These are phyloP conservation scores for Centella asiatica DNA, from an alignment of 129 eudicot genomes.

Conservation along the genomic window DNA sequence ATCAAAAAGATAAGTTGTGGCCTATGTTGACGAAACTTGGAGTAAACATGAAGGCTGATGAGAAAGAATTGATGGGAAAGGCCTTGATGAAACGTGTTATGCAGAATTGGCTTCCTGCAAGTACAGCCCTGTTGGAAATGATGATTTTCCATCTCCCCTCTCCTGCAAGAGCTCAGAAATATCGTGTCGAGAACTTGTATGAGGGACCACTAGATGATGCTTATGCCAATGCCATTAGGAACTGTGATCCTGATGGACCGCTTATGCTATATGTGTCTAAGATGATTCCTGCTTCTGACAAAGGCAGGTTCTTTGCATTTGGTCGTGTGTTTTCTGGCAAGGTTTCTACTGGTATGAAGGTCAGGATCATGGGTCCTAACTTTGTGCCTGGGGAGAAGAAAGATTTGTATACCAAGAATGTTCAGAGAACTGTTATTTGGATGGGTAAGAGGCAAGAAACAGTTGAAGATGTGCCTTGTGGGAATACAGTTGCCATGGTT, in stretches of 20 bases:
- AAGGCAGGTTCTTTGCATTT: slow-evolving; percentile 23
- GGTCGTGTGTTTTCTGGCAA: slow-evolving; percentile 35
- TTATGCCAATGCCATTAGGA: slow-evolving; percentile 47
- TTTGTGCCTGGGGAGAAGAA: slow-evolving; percentile 20
- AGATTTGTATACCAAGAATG: slow-evolving; percentile 8
- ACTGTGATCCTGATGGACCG: slow-evolving; percentile 62
- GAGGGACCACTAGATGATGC: slow-evolving; percentile 53
- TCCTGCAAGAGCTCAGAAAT: slow-evolving; percentile 41
- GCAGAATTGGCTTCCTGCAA: slow-evolving; percentile 51
- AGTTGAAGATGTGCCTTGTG: slow-evolving; percentile 39
- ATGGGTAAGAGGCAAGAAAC: slow-evolving; percentile 22
- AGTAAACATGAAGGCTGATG: slow-evolving; percentile 26
- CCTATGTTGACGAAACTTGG: slow-evolving; percentile 38
- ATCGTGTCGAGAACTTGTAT: slow-evolving; percentile 56
- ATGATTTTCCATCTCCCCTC: slow-evolving; percentile 54
- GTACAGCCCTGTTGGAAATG: slow-evolving; percentile 49
- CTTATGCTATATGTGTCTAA: slow-evolving; percentile 54
- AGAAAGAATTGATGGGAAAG: slow-evolving; percentile 38
- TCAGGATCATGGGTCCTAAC: slow-evolving; percentile 35
- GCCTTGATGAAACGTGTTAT: slow-evolving; percentile 41
- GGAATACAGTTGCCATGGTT: slow-evolving; percentile 23
- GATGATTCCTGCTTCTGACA: slow-evolving; percentile 42
- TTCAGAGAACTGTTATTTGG: slow-evolving; percentile 11
- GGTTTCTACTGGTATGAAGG: slow-evolving; percentile 27
- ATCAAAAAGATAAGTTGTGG: slow-evolving; percentile 44